Percentiles rank a stretch among this genome's conserved stretches.
Evolutionary conservation across 306 rosid genomes (phyloP).

Genomic region (Senna tora): DNA sequence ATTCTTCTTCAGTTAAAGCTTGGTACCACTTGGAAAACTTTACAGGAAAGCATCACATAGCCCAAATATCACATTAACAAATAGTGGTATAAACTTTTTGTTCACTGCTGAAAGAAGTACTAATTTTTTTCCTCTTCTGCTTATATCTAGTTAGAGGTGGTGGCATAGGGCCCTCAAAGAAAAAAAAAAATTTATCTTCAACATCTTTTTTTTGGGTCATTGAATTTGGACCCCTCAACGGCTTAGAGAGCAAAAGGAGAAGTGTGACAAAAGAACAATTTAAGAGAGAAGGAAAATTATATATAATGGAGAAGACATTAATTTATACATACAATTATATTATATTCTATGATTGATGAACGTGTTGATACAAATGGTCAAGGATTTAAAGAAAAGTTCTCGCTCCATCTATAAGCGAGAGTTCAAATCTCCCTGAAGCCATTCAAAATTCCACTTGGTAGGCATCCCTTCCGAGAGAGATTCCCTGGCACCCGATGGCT

Average conservation of each 20-base stretch:
- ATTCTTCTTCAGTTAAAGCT: slow-evolving; percentile 39
- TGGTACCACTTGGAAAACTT: slow-evolving; percentile 45
- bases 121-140: slow-evolving; percentile 42
- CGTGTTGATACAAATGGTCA: no score
- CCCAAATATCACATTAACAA: slow-evolving; percentile 36
- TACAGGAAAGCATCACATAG: slow-evolving; percentile 45
- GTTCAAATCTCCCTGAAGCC: no score
- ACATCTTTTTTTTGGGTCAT: slow-evolving; percentile 39
- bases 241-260: slow-evolving; percentile 30
- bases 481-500: no score
- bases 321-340: no score
- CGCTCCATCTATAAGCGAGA: no score
- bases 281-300: slow-evolving; percentile 27
- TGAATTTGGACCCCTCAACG: slow-evolving; percentile 49
- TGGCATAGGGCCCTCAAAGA: slow-evolving; percentile 47
- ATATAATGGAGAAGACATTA: slow-evolving; percentile 35
- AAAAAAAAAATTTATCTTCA: slow-evolving; percentile 37
- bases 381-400: no score
- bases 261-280: slow-evolving; percentile 46
- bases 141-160: slow-evolving; percentile 41
- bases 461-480: no score
- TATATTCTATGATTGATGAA: no score
- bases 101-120: slow-evolving; percentile 44
- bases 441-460: no score
- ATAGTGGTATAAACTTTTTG: slow-evolving; percentile 45